Evolutionary conservation across 2,329 filamentous ascomycete species (phyloP).

Genomic region (Talaromyces pinophilus): DNA sequence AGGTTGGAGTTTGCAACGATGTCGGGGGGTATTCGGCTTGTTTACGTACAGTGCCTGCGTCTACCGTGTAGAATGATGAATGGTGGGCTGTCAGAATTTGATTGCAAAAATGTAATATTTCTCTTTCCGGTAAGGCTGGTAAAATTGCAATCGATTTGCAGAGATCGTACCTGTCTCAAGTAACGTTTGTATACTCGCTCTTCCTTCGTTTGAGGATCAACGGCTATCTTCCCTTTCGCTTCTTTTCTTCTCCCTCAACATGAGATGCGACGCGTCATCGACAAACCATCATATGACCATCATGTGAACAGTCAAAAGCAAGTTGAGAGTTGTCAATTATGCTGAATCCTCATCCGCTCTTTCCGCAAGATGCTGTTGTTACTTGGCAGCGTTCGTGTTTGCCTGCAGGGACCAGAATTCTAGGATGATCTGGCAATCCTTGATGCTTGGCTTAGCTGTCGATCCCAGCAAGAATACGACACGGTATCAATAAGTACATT

Average conservation of each 20-base stretch:
- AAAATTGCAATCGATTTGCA: conserved; percentile 4
- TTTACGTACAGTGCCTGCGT: conserved; percentile 6
- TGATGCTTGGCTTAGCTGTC: background rate
- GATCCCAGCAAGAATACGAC: background rate
- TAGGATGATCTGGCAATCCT: background rate
- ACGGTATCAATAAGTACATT: background rate
- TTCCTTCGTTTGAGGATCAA: background rate
- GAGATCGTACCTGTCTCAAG: background rate
- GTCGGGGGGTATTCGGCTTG: background rate
- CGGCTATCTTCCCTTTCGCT: background rate
- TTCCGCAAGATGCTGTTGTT: background rate
- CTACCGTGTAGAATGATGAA: background rate
- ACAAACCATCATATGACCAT: background rate
- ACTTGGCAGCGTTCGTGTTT: background rate
- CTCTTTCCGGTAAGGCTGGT: background rate
- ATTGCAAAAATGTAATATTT: background rate
- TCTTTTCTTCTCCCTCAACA: background rate
- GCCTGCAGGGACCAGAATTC: background rate
- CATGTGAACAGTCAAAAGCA: conserved; percentile 3
- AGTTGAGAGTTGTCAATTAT: background rate
- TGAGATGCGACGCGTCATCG: background rate
- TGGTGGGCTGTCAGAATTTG: background rate
- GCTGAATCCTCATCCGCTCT: background rate
- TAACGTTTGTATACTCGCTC: background rate
- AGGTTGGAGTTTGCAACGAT: background rate